A percentile compares a stretch with the other conserved stretches of the same genome.
Conservation (phyloP, 2,329 filamentous ascomycete species). For the Fusarium chlamydosporum region DNA sequence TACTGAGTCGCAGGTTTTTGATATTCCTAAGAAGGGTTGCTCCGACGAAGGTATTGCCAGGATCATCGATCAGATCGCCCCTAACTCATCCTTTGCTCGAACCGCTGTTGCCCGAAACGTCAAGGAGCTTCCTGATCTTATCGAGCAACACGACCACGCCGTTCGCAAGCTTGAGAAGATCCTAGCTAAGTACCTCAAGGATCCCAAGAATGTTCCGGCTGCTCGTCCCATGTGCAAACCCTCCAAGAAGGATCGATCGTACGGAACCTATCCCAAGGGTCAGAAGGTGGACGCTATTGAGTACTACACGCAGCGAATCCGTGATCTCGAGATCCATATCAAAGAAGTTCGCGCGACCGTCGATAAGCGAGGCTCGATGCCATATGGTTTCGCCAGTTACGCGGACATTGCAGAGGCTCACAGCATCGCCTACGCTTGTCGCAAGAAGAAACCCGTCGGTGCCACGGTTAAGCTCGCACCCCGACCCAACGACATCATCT, state of each 20-base stretch:
- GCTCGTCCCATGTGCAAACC: conserved; percentile 83
- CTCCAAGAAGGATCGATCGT: conserved; percentile 82
- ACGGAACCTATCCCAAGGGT: conserved; percentile 72
- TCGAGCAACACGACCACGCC: conserved; percentile 83
- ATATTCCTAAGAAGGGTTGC: conserved; percentile 82
- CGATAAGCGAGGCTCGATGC: conserved; percentile 88
- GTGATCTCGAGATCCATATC: conserved; percentile 84
- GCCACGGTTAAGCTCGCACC: conserved; percentile 85
- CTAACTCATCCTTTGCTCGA: conserved; percentile 82
- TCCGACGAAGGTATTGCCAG: conserved; percentile 90
- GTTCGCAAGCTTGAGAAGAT: conserved; percentile 87
- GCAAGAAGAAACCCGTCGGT: conserved; percentile 84
- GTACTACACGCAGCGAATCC: conserved; percentile 88
- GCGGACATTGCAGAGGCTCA: conserved; percentile 90
- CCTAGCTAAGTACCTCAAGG: conserved; percentile 90
- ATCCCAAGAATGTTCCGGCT: conserved; percentile 83
- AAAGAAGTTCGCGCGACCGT: conserved; percentile 84
- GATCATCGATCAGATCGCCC: conserved; percentile 84
- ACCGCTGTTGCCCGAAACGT: conserved; percentile 92
- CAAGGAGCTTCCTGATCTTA: conserved; percentile 87
- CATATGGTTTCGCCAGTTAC: conserved; percentile 96
- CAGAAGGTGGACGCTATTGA: conserved; percentile 94
- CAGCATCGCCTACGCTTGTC: conserved; percentile 83
- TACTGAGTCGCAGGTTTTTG: conserved; percentile 74
- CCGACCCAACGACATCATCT: conserved; percentile 91